A percentile compares a stretch with the other conserved stretches of the same genome.
These are phyloP conservation scores for Ceratocystiopsis minuta DNA, from an alignment of 2,329 filamentous ascomycete genomes.

Conservation along the genomic window DNA sequence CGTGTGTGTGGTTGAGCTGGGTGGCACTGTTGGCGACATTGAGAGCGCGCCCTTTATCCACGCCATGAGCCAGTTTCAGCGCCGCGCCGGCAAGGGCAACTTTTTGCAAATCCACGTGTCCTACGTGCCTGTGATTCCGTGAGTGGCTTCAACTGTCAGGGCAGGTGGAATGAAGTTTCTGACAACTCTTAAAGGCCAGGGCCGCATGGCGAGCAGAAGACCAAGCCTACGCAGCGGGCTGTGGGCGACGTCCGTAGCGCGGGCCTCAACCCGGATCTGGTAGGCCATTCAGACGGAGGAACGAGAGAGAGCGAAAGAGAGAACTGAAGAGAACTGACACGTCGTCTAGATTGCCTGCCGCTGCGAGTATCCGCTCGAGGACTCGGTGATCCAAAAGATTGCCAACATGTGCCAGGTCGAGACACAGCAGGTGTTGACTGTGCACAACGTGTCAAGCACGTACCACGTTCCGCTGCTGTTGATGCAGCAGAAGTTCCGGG, in stretches of 20 bases:
- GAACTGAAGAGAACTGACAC: neutral
- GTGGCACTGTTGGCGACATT: slow-evolving; percentile 59
- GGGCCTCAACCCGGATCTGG: slow-evolving; percentile 54
- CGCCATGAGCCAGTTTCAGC: slow-evolving; percentile 61
- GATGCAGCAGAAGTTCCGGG: slow-evolving; percentile 57
- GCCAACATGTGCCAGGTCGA: slow-evolving; percentile 81
- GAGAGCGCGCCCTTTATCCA: slow-evolving; percentile 80
- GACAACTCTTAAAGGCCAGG: slow-evolving; percentile 7
- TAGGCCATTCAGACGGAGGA: slow-evolving; percentile 17
- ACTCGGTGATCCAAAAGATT: slow-evolving; percentile 66
- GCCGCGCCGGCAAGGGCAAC: slow-evolving; percentile 56
- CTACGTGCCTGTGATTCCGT: slow-evolving; percentile 50
- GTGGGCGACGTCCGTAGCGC: slow-evolving; percentile 71
- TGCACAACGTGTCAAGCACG: slow-evolving; percentile 73
- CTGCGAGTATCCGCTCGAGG: slow-evolving; percentile 59
- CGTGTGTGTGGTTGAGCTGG: slow-evolving; percentile 62
- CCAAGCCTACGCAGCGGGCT: slow-evolving; percentile 87
- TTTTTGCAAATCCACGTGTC: slow-evolving; percentile 83
- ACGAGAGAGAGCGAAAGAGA: neutral
- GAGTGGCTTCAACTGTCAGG: neutral
- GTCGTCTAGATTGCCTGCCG: slow-evolving; percentile 64
- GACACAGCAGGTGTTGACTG: slow-evolving; percentile 67
- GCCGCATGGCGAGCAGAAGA: slow-evolving; percentile 59
- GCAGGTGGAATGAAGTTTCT: neutral
- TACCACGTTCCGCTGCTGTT: slow-evolving; percentile 94